Conservation (phyloP, 176 grass and related monocot genomes). For the Tillandsia leiboldiana region DNA sequence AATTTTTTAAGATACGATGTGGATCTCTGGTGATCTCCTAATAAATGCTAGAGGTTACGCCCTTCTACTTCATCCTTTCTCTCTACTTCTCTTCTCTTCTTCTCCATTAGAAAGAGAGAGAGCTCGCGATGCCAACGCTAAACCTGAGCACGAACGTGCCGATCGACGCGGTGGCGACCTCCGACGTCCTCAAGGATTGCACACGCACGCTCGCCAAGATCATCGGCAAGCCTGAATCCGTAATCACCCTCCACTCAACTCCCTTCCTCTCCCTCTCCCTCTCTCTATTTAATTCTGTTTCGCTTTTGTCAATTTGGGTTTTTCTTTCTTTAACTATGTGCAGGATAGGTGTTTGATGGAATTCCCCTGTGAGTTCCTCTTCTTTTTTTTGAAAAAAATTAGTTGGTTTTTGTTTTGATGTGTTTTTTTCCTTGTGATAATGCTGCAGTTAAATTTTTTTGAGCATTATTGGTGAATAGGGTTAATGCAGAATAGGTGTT, state of each 20-base stretch:
- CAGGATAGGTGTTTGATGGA: slow-evolving; percentile 14
- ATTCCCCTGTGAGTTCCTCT: slow-evolving; percentile 8
- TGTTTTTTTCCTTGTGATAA: no score
- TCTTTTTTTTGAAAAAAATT: no score
- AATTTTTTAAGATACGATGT: no score
- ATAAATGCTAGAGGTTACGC: no score
- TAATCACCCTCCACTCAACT: slow-evolving; percentile 11
- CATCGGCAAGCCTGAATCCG: slow-evolving; percentile 94
- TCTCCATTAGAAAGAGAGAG: neutral
- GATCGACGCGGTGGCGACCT: slow-evolving; percentile 66
- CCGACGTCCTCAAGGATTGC: slow-evolving; percentile 89
- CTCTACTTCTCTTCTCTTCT: neutral
- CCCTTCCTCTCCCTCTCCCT: no score
- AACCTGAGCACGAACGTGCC: slow-evolving; percentile 87
- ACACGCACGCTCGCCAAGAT: slow-evolving; percentile 57
- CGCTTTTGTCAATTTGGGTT: no score
- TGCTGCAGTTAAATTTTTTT: no score
- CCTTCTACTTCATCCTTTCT: neutral
- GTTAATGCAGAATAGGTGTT: neutral
- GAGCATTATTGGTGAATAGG: neutral
- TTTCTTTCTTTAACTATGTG: neutral
- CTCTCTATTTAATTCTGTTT: no score
- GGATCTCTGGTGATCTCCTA: no score
- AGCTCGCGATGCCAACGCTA: slow-evolving; percentile 58
- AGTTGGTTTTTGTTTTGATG: neutral